These are phyloP conservation scores for Globisporangium paddicum DNA, from an alignment of 352 stramenopile species.

Conservation along the genomic window DNA sequence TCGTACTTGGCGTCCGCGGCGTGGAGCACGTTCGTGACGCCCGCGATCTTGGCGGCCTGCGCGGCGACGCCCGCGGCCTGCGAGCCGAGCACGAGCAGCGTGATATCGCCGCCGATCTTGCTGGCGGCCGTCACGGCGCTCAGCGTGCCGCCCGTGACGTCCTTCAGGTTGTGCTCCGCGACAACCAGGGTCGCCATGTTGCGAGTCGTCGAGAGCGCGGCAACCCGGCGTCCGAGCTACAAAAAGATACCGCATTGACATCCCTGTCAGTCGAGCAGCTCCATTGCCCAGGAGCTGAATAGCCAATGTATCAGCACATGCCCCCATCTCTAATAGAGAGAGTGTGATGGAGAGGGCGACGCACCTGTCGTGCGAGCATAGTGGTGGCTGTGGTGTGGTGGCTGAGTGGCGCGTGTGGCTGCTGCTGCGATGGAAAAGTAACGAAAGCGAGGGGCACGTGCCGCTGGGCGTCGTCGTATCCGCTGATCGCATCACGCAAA, in stretches of 20 bases:
- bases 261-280: too few species aligned
- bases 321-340: not conserved
- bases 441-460: slow-evolving; percentile 7
- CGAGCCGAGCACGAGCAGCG: slow-evolving; percentile 66
- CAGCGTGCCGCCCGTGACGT: slow-evolving; percentile 71
- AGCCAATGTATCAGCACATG: not conserved
- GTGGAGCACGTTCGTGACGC: slow-evolving; percentile 80
- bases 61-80: slow-evolving; percentile 54
- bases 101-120: slow-evolving; percentile 81
- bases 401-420: not conserved
- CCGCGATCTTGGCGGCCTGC: slow-evolving; percentile 69
- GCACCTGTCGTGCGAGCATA: slow-evolving; percentile 37
- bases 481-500: not conserved
- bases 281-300: too few species aligned
- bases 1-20: slow-evolving; percentile 86
- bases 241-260: too few species aligned
- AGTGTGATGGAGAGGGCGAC: not conserved
- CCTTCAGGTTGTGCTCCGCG: slow-evolving; percentile 79
- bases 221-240: slow-evolving; percentile 47
- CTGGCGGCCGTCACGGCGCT: slow-evolving; percentile 82
- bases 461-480: not conserved
- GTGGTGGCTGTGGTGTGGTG: not conserved
- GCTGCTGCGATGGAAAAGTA: not conserved
- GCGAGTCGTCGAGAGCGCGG: slow-evolving; percentile 24
- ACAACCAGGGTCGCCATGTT: slow-evolving; percentile 83